Evolutionary conservation across 2,329 filamentous ascomycete species (phyloP).

Genomic region (Talaromyces amestolkiae): DNA sequence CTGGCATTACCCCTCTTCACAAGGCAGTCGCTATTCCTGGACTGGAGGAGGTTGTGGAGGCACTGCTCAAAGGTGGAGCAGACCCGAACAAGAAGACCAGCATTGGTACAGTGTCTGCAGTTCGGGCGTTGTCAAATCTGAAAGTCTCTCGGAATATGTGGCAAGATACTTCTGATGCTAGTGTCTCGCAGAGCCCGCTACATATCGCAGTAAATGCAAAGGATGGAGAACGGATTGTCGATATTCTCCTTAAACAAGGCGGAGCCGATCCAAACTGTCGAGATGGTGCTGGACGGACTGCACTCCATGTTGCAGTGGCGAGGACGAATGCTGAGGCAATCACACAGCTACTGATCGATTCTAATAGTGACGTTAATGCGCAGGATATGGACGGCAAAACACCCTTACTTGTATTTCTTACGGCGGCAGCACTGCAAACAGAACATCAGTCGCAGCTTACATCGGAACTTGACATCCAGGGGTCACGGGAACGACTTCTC

Average conservation of each 20-base stretch:
- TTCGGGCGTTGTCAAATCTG: background rate
- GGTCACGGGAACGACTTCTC: background rate
- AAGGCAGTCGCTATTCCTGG: slow-evolving; percentile 13
- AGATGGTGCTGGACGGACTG: background rate
- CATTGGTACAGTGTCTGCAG: background rate
- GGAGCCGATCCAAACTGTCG: slow-evolving; percentile 1
- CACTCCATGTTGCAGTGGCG: background rate
- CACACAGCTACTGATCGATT: slow-evolving; percentile 13
- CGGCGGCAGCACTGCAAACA: background rate
- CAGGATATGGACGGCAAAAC: slow-evolving; percentile 10
- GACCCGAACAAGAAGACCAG: slow-evolving; percentile 8
- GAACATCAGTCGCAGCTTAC: background rate
- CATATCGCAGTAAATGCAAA: slow-evolving; percentile 12
- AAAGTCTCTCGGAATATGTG: background rate
- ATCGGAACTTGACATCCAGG: background rate
- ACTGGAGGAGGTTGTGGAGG: slow-evolving; percentile 6
- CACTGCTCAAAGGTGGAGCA: slow-evolving; percentile 5
- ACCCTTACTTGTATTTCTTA: slow-evolving; percentile 7
- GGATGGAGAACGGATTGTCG: slow-evolving; percentile 4
- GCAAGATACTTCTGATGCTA: slow-evolving; percentile 4
- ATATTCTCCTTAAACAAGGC: slow-evolving; percentile 7
- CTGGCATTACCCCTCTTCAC: slow-evolving; percentile 11
- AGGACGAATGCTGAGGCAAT: background rate
- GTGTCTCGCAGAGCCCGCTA: slow-evolving; percentile 2
- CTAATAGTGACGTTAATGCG: slow-evolving; percentile 2